Conservation (phyloP, 2,329 filamentous ascomycete species). For the Penicillium carneum region DNA sequence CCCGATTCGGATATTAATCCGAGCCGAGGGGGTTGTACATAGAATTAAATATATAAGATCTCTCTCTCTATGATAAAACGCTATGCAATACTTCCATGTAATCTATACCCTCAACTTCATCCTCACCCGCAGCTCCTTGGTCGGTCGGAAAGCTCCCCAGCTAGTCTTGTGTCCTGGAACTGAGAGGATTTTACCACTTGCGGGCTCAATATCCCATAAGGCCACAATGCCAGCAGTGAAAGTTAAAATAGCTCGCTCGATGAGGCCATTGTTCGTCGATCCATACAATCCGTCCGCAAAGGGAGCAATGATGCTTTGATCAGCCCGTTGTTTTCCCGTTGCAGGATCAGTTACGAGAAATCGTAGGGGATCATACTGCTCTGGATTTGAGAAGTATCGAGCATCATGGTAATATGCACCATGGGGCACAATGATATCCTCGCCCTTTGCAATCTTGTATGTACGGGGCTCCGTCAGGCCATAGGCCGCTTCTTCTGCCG, state of each 20-base stretch:
- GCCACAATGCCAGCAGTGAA: conserved; percentile 61
- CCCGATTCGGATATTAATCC: conserved; percentile 37
- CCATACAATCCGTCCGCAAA: conserved; percentile 59
- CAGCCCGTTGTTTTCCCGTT: conserved; percentile 46
- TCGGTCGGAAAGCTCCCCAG: conserved; percentile 60
- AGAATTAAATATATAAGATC: not conserved
- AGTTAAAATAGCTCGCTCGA: conserved; percentile 59
- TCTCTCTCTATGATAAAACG: not conserved
- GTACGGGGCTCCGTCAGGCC: conserved; percentile 41
- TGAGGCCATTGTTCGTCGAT: conserved; percentile 61
- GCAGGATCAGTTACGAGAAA: conserved; percentile 55
- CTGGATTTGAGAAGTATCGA: conserved; percentile 51
- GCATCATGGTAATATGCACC: conserved; percentile 55
- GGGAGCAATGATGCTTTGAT: conserved; percentile 55
- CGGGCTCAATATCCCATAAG: conserved; percentile 64
- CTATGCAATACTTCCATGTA: not conserved
- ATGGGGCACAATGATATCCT: conserved; percentile 55
- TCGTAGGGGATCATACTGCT: conserved; percentile 54
- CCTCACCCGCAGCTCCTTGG: conserved; percentile 61
- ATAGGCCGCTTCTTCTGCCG: conserved; percentile 47
- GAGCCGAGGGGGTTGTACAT: not conserved
- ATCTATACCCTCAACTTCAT: conserved; percentile 54
- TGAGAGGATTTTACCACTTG: conserved; percentile 55
- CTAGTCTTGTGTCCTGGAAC: conserved; percentile 60
- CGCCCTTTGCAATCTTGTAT: conserved; percentile 53